Conservation (phyloP, 2,329 filamentous ascomycete genomes). For the Ophiostoma sp. region DNA sequence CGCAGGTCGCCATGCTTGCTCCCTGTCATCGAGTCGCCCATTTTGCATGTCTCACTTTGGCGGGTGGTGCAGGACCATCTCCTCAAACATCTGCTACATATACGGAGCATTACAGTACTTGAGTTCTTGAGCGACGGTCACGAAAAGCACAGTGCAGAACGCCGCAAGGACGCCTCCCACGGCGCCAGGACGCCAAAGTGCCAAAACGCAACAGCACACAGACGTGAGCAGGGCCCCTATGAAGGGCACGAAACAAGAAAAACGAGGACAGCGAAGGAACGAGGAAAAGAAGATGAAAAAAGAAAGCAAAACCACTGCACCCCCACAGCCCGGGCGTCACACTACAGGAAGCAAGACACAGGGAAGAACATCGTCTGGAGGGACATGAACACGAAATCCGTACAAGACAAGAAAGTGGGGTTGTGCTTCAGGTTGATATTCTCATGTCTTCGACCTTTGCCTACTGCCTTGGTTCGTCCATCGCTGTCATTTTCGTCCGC, state of each 20-base stretch:
- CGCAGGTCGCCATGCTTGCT: not conserved
- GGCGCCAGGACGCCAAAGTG: not conserved
- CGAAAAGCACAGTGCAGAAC: not conserved
- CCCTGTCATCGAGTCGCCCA: conserved; percentile 12
- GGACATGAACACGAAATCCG: conserved; percentile 1
- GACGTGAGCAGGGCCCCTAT: not conserved
- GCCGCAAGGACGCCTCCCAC: not conserved
- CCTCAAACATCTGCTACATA: not conserved
- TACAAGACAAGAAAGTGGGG: conserved; percentile 10
- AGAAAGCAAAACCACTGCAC: not conserved
- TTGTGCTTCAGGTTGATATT: conserved; percentile 17
- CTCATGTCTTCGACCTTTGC: not conserved
- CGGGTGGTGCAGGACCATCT: conserved; percentile 1
- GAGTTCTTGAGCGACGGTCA: not conserved
- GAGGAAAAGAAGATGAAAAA: not conserved
- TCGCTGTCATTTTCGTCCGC: not conserved
- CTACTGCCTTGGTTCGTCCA: not conserved
- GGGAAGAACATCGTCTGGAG: conserved; percentile 4
- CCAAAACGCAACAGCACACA: not conserved
- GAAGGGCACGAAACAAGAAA: not conserved
- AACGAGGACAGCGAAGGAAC: not conserved
- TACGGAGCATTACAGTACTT: not conserved
- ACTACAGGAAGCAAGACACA: conserved; percentile 5
- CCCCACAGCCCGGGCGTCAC: conserved; percentile 10
- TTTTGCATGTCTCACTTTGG: conserved; percentile 14